These are phyloP conservation scores for Fomitopsis palustris DNA, from an alignment of 1,284 basidiomycete species.

Conservation along the genomic window DNA sequence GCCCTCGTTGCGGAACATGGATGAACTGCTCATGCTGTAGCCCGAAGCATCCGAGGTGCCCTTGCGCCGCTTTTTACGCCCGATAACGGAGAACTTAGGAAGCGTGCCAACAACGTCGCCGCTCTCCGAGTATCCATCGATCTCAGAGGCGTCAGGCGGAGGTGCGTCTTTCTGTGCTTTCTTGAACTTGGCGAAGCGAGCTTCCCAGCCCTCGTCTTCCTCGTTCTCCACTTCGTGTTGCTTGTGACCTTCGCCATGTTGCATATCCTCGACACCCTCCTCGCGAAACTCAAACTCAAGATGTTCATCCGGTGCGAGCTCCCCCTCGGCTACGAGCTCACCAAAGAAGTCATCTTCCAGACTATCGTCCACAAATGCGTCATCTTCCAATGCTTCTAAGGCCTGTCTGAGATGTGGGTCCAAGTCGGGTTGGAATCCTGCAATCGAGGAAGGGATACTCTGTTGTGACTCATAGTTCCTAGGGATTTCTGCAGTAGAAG, in stretches of 20 bases:
- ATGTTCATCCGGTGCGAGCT: constrained; percentile 51
- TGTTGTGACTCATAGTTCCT: constrained; percentile 71
- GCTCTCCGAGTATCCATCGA: constrained; percentile 61
- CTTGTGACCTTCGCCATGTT: constrained; percentile 10
- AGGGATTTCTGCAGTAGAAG: constrained; percentile 74
- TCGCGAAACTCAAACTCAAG: constrained; percentile 71
- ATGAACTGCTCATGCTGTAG: constrained; percentile 96
- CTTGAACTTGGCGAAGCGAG: constrained; percentile 78
- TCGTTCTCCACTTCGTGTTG: constrained; percentile 13
- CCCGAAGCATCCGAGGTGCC: constrained; percentile 83
- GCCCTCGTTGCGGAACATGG: constrained; percentile 91
- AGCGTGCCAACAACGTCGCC: constrained; percentile 78
- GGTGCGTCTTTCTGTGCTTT: constrained; percentile 37
- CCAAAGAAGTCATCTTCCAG: constrained; percentile 73
- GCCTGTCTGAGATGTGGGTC: constrained; percentile 93
- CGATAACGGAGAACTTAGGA: constrained; percentile 69
- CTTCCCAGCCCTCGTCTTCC: constrained; percentile 59
- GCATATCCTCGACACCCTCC: constrained; percentile 39
- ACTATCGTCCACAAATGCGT: constrained; percentile 84
- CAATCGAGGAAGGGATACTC: constrained; percentile 76
- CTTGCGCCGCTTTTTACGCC: constrained; percentile 74
- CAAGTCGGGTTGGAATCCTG: constrained; percentile 95
- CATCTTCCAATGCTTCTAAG: constrained; percentile 94
- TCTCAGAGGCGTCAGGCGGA: constrained; percentile 41
- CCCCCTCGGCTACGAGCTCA: constrained; percentile 73